Percentiles rank a stretch among this genome's conserved stretches.
These are phyloP conservation scores for Sutorius australiensis DNA, from an alignment of 768 basidiomycete species.

Conservation along the genomic window DNA sequence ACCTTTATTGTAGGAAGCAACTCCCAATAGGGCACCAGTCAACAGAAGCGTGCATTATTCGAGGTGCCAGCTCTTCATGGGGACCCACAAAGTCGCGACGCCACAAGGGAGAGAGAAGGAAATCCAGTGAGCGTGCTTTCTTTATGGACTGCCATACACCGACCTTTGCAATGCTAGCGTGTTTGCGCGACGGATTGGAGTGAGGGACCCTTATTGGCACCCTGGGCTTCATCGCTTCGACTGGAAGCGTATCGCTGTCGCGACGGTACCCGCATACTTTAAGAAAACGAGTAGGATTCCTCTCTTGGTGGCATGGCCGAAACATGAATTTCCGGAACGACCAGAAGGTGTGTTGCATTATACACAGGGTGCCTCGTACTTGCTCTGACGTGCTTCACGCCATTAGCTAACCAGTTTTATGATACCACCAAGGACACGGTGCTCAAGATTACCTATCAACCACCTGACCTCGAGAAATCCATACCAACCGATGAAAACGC, in stretches of 20 bases:
- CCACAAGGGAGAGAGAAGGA: slow-evolving; percentile 33
- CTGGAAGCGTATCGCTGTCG: slow-evolving; percentile 71
- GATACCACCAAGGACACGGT: slow-evolving; percentile 65
- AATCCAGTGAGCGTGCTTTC: slow-evolving; percentile 41
- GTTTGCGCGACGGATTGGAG: slow-evolving; percentile 70
- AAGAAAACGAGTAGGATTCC: slow-evolving; percentile 30
- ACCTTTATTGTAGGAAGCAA: slow-evolving; percentile 17
- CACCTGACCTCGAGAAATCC: slow-evolving; percentile 44
- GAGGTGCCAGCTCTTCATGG: slow-evolving; percentile 72
- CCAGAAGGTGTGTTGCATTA: slow-evolving; percentile 22
- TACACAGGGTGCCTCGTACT: not conserved
- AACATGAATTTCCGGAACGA: slow-evolving; percentile 39
- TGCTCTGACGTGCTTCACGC: slow-evolving; percentile 5
- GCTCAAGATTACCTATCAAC: slow-evolving; percentile 64
- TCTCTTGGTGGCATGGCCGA: slow-evolving; percentile 70
- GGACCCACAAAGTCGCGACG: slow-evolving; percentile 45
- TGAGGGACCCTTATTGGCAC: slow-evolving; percentile 58
- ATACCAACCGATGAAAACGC: slow-evolving; percentile 48
- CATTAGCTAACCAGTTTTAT: slow-evolving; percentile 40
- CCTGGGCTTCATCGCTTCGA: slow-evolving; percentile 51
- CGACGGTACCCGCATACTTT: slow-evolving; percentile 56
- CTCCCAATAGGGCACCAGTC: slow-evolving; percentile 22
- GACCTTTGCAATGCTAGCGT: slow-evolving; percentile 43
- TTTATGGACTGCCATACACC: not conserved
- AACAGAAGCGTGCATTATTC: slow-evolving; percentile 62